Evolutionary conservation across 352 stramenopile genomes (phyloP).

Genomic region (Phytopythium boreale): DNA sequence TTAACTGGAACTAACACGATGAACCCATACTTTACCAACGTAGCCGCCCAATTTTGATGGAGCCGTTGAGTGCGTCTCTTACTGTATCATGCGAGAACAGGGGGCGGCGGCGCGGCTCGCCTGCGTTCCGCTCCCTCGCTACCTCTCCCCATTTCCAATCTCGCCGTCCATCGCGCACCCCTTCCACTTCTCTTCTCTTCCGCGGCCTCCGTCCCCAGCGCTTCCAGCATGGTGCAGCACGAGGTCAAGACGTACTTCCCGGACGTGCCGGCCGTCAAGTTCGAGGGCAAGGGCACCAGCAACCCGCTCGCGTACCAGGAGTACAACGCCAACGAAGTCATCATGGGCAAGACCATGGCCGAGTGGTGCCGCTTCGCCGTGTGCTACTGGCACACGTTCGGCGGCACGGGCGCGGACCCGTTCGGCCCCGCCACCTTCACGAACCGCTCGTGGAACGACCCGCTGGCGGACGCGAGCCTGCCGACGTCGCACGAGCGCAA

Average conservation of each 20-base stretch:
- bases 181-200: background rate
- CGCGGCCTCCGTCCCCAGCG: background rate
- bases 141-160: background rate
- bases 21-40: too few relatives aligned
- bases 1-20: too few relatives aligned
- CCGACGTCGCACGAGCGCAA: constrained; percentile 38
- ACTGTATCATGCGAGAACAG: too few relatives aligned
- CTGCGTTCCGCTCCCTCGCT: background rate
- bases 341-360: constrained; percentile 77
- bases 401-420: constrained; percentile 26
- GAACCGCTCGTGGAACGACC: constrained; percentile 40
- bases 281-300: constrained; percentile 41
- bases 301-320: constrained; percentile 64
- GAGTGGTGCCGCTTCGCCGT: constrained; percentile 62
- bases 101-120: too few relatives aligned
- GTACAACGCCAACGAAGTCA: constrained; percentile 76
- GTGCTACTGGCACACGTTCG: constrained; percentile 63
- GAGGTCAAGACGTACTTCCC: constrained; percentile 53
- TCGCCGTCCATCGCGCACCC: background rate
- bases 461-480: constrained; percentile 21
- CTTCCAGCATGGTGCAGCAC: constrained; percentile 20
- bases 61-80: too few relatives aligned
- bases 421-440: constrained; percentile 35
- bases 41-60: background rate
- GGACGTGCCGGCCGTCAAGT: constrained; percentile 54